Percentiles rank a stretch among this genome's conserved stretches.
phyloP scores from a whole-genome alignment of 2,329 filamentous ascomycete species.

The Hyphodiscus sp. region DNA sequence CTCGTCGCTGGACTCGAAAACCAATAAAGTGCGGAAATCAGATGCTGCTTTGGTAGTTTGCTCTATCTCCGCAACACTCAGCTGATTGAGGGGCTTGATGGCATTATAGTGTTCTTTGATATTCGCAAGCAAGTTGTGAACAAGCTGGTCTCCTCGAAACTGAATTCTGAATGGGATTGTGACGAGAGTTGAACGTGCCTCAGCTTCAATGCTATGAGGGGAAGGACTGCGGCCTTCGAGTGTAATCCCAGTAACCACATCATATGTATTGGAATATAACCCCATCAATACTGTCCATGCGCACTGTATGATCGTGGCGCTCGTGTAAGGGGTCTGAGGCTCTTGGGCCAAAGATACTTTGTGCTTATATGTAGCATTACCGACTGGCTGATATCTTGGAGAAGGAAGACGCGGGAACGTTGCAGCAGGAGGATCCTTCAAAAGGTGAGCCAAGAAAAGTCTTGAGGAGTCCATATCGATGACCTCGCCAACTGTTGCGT shows the following conservation, averaged over 20 bases:
- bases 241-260: conserved; percentile 37
- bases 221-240: conserved; percentile 35
- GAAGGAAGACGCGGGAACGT: not conserved
- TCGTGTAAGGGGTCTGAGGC: conserved; percentile 38
- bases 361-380: not conserved
- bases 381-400: not conserved
- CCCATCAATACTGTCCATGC: conserved; percentile 35
- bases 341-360: conserved; percentile 2
- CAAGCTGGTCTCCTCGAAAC: conserved; percentile 25
- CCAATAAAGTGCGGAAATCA: conserved; percentile 12
- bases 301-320: conserved; percentile 38
- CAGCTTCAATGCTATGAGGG: conserved; percentile 32
- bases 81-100: conserved; percentile 34
- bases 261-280: conserved; percentile 31
- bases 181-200: conserved; percentile 36
- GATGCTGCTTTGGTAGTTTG: conserved; percentile 2
- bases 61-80: conserved; percentile 9
- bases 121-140: conserved; percentile 36
- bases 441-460: conserved; percentile 12
- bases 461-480: conserved; percentile 28
- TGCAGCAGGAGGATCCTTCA: not conserved
- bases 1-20: conserved; percentile 11
- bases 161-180: conserved; percentile 35
- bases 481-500: too few species aligned
- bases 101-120: conserved; percentile 39